Conservation (phyloP, 495 filamentous ascomycete species). For the Chaetomium cochliodes region DNA sequence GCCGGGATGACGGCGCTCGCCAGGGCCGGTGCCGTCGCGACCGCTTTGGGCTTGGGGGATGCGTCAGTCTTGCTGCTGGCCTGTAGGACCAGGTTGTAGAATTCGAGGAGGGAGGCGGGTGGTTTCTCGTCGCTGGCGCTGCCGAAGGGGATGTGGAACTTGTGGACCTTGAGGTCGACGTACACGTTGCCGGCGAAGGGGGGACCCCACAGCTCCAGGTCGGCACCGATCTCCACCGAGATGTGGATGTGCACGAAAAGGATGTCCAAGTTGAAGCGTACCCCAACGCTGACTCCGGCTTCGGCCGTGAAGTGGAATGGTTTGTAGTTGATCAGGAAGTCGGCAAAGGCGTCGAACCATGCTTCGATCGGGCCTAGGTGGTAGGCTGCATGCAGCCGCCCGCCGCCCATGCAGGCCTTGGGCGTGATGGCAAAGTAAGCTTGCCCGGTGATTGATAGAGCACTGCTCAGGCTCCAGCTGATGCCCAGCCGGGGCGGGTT, state of each 20-base stretch:
- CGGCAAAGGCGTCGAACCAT: constrained; percentile 45
- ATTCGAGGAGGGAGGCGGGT: not conserved
- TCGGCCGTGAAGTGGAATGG: constrained; percentile 50
- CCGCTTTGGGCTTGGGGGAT: too few relatives aligned
- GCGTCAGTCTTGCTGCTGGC: not conserved
- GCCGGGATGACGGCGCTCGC: too few relatives aligned
- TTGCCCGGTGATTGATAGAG: constrained; percentile 42
- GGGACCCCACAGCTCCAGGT: constrained; percentile 42
- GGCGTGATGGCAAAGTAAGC: constrained; percentile 57
- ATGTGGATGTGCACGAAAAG: constrained; percentile 39
- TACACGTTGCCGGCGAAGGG: constrained; percentile 40
- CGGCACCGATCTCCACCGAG: constrained; percentile 39
- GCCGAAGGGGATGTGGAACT: constrained; percentile 49
- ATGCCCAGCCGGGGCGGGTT: constrained; percentile 47
- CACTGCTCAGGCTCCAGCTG: constrained; percentile 34
- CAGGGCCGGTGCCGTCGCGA: too few relatives aligned
- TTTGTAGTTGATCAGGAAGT: constrained; percentile 53
- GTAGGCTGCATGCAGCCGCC: constrained; percentile 34
- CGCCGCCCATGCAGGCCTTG: constrained; percentile 51
- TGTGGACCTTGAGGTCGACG: constrained; percentile 47
- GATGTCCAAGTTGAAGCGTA: constrained; percentile 41
- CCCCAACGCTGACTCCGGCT: constrained; percentile 41
- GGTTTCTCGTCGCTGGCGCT: constrained; percentile 11
- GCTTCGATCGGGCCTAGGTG: constrained; percentile 39
- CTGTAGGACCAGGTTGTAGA: not conserved